Evolutionary conservation across 2,329 filamentous ascomycete genomes (phyloP).

Genomic region (Penicillium italicum): DNA sequence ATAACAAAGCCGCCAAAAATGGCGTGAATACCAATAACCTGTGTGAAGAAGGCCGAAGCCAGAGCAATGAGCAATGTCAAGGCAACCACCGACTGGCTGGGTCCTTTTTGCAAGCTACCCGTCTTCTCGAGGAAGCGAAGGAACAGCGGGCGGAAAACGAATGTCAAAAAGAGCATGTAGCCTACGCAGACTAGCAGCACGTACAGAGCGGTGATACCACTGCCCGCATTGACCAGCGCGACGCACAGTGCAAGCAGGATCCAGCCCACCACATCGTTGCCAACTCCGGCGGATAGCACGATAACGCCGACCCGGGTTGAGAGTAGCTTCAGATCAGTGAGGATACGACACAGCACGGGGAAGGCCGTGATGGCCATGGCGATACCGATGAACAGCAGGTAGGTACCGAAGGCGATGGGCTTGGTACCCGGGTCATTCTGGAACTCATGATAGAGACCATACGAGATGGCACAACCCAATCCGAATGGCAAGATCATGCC

Average conservation of each 20-base stretch:
- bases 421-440: constrained; percentile 53
- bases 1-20: constrained; percentile 93
- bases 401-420: constrained; percentile 60
- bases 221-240: constrained; percentile 82
- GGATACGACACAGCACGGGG: constrained; percentile 87
- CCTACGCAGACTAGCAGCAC: constrained; percentile 73
- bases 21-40: constrained; percentile 85
- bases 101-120: constrained; percentile 79
- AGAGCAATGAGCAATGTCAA: constrained; percentile 77
- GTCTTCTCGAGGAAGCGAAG: constrained; percentile 69
- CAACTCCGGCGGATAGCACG: constrained; percentile 83
- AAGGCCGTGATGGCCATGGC: constrained; percentile 89
- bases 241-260: constrained; percentile 89
- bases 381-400: constrained; percentile 80
- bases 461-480: constrained; percentile 74
- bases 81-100: constrained; percentile 77
- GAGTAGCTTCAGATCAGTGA: constrained; percentile 85
- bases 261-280: constrained; percentile 90
- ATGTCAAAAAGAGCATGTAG: constrained; percentile 72
- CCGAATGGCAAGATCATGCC: constrained; percentile 83
- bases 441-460: constrained; percentile 75
- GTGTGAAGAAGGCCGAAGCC: constrained; percentile 78
- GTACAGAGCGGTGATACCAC: constrained; percentile 77
- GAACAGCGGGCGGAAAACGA: constrained; percentile 68
- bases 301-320: constrained; percentile 81